phyloP scores from a whole-genome alignment of 2,329 filamentous ascomycete species.

The Pseudogymnoascus sp. region DNA sequence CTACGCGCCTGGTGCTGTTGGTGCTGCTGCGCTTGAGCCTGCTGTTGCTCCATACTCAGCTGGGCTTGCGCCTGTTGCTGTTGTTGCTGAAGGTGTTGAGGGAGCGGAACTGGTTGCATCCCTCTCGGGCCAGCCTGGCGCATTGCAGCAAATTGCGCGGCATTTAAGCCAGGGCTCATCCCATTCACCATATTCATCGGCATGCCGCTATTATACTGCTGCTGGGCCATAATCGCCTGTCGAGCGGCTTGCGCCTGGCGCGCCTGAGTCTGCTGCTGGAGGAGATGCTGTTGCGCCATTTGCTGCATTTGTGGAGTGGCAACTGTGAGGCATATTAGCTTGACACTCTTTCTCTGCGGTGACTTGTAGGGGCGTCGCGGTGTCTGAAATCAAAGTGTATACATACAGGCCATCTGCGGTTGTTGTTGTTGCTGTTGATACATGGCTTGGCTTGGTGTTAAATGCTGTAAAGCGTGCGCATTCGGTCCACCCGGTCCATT shows the following conservation, averaged over 20 bases:
- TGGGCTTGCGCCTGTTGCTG: constrained; percentile 27
- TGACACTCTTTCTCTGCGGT: not conserved
- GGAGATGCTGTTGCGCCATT: constrained; percentile 38
- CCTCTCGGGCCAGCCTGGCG: constrained; percentile 31
- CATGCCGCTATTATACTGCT: constrained; percentile 42
- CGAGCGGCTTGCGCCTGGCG: constrained; percentile 36
- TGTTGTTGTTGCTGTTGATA: constrained; percentile 34
- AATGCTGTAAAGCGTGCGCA: constrained; percentile 64
- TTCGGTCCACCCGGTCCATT: constrained; percentile 47
- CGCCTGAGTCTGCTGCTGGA: constrained; percentile 45
- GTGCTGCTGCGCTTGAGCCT: constrained; percentile 29
- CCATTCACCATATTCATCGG: constrained; percentile 47
- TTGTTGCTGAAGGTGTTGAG: constrained; percentile 37
- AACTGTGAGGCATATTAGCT: constrained; percentile 14
- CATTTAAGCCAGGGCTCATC: constrained; percentile 43
- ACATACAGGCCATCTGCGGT: constrained; percentile 31
- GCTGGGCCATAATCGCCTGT: constrained; percentile 48
- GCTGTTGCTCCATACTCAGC: constrained; percentile 34
- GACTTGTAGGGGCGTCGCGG: not conserved
- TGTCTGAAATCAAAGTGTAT: not conserved
- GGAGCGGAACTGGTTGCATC: constrained; percentile 39
- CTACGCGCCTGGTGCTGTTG: constrained; percentile 21
- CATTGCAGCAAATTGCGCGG: constrained; percentile 46
- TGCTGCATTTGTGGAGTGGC: constrained; percentile 31
- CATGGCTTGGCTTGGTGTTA: constrained; percentile 49